Base-by-base conservation (phyloP, 192 early-diverging fungal genomes). In the Gamsiella multidivaricata region DNA sequence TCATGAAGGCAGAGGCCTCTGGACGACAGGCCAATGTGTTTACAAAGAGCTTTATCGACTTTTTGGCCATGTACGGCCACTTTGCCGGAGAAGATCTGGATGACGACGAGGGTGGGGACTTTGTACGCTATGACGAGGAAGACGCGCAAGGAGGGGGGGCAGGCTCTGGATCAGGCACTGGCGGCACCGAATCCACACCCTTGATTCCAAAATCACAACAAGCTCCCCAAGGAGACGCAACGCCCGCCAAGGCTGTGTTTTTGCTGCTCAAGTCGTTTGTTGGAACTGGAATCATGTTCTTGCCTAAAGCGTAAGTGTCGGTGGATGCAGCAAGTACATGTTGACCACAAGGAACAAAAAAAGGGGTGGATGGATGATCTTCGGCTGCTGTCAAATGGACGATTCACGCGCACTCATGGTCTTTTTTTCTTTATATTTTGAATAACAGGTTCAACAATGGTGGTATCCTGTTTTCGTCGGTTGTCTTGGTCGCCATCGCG, bases 21-120 rank as follows among this genome's bases (percentile, higher is more conserved):
- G 95, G 93, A 39, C 85, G 86, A 25, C 70, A 70, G 17, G 93
- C 92, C 0, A 91, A 92, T 54, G 88, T 89, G 26, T 80, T 96
- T 64, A 96, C 97, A 7, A 73, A 88, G n/a, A 97, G 92, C 80
- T 98, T 97, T 87, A 87, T 97, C 32, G 97, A 98, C 73, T 97
- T 96, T 69, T 86, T 98, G 60, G 91, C 90, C 23, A 83, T 98
- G 66, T 97, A 94, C 59, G 95, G 94, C 50, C 96, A 94, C 73
- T 98, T 96, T 85, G 96, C 93, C 31, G 96, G 95, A 46, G 96
- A 95, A 78, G 94, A 94, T 58, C 88, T 91, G 58, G 94, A 92
- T 20, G 92, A 92, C 33, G 92, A 93, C 58, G 90, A 91, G 70
- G 73, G 73, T 8, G 73, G 73, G n/a, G 74, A 78, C 31, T 68